A percentile compares a stretch with the other conserved stretches of the same genome.
These are phyloP conservation scores for Austroboletus novae-zelandiae DNA, from an alignment of 1,284 basidiomycete species.

Conservation along the genomic window DNA sequence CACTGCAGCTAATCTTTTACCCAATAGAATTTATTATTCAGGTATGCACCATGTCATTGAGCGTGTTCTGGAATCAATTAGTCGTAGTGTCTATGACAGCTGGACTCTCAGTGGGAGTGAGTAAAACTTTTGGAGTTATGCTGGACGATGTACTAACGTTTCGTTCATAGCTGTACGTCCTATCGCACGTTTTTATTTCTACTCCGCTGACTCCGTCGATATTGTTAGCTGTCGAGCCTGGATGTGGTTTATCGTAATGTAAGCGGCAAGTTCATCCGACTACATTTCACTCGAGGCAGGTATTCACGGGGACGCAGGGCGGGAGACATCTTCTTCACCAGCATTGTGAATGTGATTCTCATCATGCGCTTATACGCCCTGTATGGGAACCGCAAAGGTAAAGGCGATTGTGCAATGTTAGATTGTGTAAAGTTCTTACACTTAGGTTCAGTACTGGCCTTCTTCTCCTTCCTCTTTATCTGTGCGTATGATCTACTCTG, in stretches of 20 bases:
- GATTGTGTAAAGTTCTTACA: background rate
- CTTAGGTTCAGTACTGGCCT: background rate
- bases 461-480: slow-evolving; percentile 1
- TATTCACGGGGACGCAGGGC: background rate
- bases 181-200: background rate
- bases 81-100: background rate
- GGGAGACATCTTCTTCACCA: slow-evolving; percentile 5
- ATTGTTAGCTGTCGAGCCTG: slow-evolving; percentile 1
- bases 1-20: background rate
- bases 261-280: background rate
- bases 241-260: slow-evolving; percentile 3
- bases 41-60: background rate
- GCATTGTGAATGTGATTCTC: slow-evolving; percentile 4
- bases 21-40: background rate
- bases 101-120: background rate
- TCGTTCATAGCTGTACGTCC: slow-evolving; percentile 4
- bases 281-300: background rate
- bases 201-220: background rate
- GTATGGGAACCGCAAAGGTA: slow-evolving; percentile 7
- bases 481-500: background rate
- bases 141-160: background rate
- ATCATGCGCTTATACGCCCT: slow-evolving; percentile 7
- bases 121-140: background rate
- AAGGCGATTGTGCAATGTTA: background rate
- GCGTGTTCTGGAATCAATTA: background rate